Conservation (phyloP, 2,329 filamentous ascomycete genomes). For the Colletotrichum sp. region DNA sequence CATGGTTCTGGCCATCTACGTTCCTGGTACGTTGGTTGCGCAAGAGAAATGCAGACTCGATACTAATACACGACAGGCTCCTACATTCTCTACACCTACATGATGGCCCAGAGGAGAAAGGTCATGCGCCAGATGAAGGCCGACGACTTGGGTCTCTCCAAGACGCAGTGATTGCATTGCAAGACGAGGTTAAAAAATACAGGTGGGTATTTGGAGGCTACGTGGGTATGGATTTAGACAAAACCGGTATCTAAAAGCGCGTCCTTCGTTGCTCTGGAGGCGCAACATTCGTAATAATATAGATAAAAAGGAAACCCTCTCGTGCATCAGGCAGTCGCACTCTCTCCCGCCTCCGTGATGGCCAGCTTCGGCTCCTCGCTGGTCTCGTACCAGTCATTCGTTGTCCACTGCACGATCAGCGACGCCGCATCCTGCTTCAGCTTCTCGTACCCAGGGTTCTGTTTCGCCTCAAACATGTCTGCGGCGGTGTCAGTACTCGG, state of each 20-base stretch:
- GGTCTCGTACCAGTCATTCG: conserved; percentile 70
- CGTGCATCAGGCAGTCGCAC: background rate
- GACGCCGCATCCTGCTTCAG: conserved; percentile 70
- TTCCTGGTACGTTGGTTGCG: conserved; percentile 68
- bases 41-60: background rate
- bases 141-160: conserved; percentile 30
- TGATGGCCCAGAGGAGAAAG: conserved; percentile 90
- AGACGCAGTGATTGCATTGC: background rate
- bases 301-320: background rate
- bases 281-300: background rate
- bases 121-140: conserved; percentile 69
- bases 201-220: conserved; percentile 1
- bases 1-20: conserved; percentile 73
- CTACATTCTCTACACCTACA: conserved; percentile 89
- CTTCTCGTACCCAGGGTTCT: conserved; percentile 75
- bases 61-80: conserved; percentile 52
- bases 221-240: conserved; percentile 15
- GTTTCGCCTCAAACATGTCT: conserved; percentile 75
- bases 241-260: background rate
- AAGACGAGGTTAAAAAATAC: background rate
- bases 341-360: conserved; percentile 18
- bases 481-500: conserved; percentile 15
- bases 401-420: conserved; percentile 68
- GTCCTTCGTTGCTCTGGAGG: background rate
- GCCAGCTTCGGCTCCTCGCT: conserved; percentile 42